Conservation (phyloP, 2,329 filamentous ascomycete genomes). For the Fusarium decemcellulare region DNA sequence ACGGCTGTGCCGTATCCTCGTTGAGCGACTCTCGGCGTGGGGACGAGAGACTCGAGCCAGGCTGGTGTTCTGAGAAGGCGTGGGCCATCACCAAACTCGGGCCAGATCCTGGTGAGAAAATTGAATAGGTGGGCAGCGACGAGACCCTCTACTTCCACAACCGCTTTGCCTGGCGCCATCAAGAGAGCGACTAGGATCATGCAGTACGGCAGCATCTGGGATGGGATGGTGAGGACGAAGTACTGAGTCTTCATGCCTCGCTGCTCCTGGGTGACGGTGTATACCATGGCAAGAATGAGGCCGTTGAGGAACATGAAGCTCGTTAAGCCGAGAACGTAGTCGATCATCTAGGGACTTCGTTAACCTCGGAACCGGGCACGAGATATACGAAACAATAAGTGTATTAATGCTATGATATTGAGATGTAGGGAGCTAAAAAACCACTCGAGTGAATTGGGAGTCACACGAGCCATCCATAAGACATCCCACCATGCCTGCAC, state of each 20-base stretch:
- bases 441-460: slow-evolving; percentile 71
- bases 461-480: slow-evolving; percentile 78
- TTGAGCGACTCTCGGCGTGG: slow-evolving; percentile 50
- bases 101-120: slow-evolving; percentile 90
- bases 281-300: slow-evolving; percentile 83
- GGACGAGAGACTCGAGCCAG: slow-evolving; percentile 78
- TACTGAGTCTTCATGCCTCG: slow-evolving; percentile 82
- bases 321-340: slow-evolving; percentile 50
- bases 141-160: slow-evolving; percentile 82
- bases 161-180: slow-evolving; percentile 69
- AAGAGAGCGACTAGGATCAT: slow-evolving; percentile 84
- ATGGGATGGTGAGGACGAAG: slow-evolving; percentile 86
- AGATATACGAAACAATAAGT: slow-evolving; percentile 22
- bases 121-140: slow-evolving; percentile 91
- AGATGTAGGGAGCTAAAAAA: slow-evolving; percentile 75
- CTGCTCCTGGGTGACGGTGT: slow-evolving; percentile 90
- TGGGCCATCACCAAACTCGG: slow-evolving; percentile 86
- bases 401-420: slow-evolving; percentile 41
- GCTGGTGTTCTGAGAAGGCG: slow-evolving; percentile 83
- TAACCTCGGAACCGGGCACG: slow-evolving; percentile 37
- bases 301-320: slow-evolving; percentile 68
- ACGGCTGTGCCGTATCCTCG: slow-evolving; percentile 69
- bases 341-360: slow-evolving; percentile 49
- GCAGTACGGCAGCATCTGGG: slow-evolving; percentile 84
- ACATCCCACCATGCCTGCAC: slow-evolving; percentile 83